These are phyloP conservation scores for Phoenix dactylifera DNA, from an alignment of 176 grass and related monocot species.

Conservation along the genomic window DNA sequence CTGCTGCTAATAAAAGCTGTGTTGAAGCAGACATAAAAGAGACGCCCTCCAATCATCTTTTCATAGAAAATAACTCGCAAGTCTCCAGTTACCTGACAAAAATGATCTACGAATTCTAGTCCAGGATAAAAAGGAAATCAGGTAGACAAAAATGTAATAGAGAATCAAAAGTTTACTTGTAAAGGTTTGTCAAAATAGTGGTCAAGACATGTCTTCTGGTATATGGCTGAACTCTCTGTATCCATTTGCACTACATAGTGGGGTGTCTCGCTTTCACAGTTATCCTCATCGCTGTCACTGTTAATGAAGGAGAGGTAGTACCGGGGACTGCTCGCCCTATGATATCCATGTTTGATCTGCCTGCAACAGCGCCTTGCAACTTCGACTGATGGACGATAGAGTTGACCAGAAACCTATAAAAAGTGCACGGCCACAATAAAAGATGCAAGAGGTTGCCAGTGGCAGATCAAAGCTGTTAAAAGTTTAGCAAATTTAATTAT, in stretches of 20 bases:
- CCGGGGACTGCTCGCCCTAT: background rate
- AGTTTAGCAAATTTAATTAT: too few relatives aligned
- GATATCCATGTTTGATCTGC: background rate
- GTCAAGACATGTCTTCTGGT: slow-evolving; percentile 3
- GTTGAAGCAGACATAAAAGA: slow-evolving; percentile 3
- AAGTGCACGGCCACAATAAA: too few relatives aligned
- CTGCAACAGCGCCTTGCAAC: background rate
- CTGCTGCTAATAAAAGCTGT: background rate
- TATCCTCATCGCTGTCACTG: background rate
- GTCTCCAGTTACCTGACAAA: background rate
- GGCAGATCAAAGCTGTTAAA: too few relatives aligned
- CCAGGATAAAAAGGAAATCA: background rate
- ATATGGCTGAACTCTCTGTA: slow-evolving; percentile 4
- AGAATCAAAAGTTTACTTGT: background rate
- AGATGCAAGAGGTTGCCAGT: too few relatives aligned
- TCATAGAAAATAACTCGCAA: slow-evolving; percentile 3
- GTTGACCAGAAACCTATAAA: too few relatives aligned
- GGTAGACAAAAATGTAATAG: background rate
- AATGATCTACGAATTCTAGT: background rate
- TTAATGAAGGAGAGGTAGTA: background rate
- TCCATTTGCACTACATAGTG: background rate
- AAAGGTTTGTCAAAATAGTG: slow-evolving; percentile 2
- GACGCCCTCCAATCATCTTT: background rate
- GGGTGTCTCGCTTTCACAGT: background rate
- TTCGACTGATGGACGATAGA: background rate